phyloP scores from a whole-genome alignment of 495 filamentous ascomycete genomes.

The Podospora australis region DNA sequence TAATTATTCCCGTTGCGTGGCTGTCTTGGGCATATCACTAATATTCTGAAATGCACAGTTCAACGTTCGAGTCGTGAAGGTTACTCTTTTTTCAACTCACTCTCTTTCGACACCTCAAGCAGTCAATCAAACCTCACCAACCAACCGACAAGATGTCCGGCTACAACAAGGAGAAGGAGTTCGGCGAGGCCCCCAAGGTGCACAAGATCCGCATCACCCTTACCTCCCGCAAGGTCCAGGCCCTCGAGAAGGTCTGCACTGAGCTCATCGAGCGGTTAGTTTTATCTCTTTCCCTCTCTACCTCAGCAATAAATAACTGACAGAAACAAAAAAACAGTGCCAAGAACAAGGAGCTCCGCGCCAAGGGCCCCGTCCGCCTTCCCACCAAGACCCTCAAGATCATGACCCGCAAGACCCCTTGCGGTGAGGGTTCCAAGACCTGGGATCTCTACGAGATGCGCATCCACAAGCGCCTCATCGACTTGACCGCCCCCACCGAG shows the following conservation, averaged over 20 bases:
- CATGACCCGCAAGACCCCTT: constrained; percentile 70
- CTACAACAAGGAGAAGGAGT: constrained; percentile 94
- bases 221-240: constrained; percentile 82
- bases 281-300: too few relatives aligned
- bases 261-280: constrained; percentile 94
- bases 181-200: constrained; percentile 47
- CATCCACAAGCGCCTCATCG: constrained; percentile 86
- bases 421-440: constrained; percentile 99
- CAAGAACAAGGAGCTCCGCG: constrained; percentile 95
- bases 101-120: constrained; percentile 21
- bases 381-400: constrained; percentile 96
- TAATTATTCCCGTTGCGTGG: too few relatives aligned
- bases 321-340: too few relatives aligned
- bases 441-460: constrained; percentile 99
- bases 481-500: constrained; percentile 94
- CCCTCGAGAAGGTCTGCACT: constrained; percentile 96
- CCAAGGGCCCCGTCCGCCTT: constrained; percentile 98
- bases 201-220: constrained; percentile 64
- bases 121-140: constrained; percentile 14
- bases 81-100: constrained; percentile 4
- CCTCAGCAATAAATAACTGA: too few relatives aligned
- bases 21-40: too few relatives aligned
- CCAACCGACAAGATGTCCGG: constrained; percentile 70
- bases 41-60: too few relatives aligned
- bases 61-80: constrained; percentile 63